Conservation (phyloP, 23 red algal genomes). For the Cyanidiococcus yangmingshanensis region DNA sequence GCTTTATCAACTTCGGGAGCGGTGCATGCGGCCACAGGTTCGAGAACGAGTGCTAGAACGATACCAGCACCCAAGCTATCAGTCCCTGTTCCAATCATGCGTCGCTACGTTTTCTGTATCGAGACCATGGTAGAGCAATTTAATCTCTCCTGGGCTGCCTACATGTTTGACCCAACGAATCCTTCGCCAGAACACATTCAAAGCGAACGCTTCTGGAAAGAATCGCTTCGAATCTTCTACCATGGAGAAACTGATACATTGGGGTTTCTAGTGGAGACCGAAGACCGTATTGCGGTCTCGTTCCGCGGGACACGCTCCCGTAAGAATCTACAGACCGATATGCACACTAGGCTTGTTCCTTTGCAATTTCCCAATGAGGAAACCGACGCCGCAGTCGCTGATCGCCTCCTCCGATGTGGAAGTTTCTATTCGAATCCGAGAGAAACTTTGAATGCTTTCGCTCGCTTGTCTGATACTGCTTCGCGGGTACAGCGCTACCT, state of each 20-base stretch:
- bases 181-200: background rate
- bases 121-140: conserved; percentile 71
- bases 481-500: background rate
- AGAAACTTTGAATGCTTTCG: conserved; percentile 33
- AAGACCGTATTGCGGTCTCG: conserved; percentile 65
- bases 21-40: no score
- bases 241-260: conserved; percentile 63
- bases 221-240: conserved; percentile 43
- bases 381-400: conserved; percentile 27
- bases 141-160: conserved; percentile 72
- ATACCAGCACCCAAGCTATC: no score
- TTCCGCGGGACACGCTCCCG: conserved; percentile 71
- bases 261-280: conserved; percentile 53
- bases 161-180: conserved; percentile 47
- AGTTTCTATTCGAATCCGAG: conserved; percentile 24
- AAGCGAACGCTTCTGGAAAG: conserved; percentile 36
- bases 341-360: conserved; percentile 48
- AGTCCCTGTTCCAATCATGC: conserved; percentile 27
- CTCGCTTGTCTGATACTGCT: background rate
- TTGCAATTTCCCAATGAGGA: conserved; percentile 27
- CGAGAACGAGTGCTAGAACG: no score
- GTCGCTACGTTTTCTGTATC: conserved; percentile 59
- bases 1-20: no score
- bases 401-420: conserved; percentile 27
- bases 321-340: conserved; percentile 70